Base-by-base conservation (phyloP, 129 eudicot species). In the Artemisia argyi region DNA sequence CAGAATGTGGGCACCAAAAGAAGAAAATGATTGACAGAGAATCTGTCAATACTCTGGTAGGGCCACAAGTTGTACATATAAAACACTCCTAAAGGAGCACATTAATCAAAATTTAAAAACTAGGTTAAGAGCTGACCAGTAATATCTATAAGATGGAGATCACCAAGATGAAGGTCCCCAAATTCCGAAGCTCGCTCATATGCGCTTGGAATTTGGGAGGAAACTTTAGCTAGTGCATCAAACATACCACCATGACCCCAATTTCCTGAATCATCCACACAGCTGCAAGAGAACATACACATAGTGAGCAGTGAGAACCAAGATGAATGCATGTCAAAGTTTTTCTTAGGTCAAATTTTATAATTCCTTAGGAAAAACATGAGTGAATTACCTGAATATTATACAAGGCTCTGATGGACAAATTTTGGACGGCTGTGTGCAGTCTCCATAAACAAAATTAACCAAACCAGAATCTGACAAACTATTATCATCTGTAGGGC, bases 221-320 rank as follows among this genome's bases (percentile, higher is more conserved):
- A 95, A 56, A 88, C 88, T 71, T 77, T 88, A 20, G 90, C 89
- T 35, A 95, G 73, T 32, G 99, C 96, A 83, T 81, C 84, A 85
- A 95, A 95, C 87, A 95, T 44, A 65, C 99, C 97, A 51, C 99
- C 99, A 55, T 63, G 94, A 65, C 99, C 99, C 99, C 99, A 95
- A 16, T 53, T 86, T 61, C 99, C 99, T 6, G 97, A 95, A 80
- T 84, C 82, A 82, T 95, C 99, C 51, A 95, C 94, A 76, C 97
- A 95, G 72, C 99, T 95, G 87, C 72, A 61, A 66, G 52, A 84
- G 12, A 60, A 70, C 17, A 73, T 52, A 49, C 61, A 39, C 11
- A 52, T 5, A 14, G 24, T 16, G 24, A 72, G 76, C 67, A 72
- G 28, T 22, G 10, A 42, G 44, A 50, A 71, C 24, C 19, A 77